These are phyloP conservation scores for Gaeumannomyces tritici DNA, from an alignment of 2,329 filamentous ascomycete genomes.

Conservation along the genomic window DNA sequence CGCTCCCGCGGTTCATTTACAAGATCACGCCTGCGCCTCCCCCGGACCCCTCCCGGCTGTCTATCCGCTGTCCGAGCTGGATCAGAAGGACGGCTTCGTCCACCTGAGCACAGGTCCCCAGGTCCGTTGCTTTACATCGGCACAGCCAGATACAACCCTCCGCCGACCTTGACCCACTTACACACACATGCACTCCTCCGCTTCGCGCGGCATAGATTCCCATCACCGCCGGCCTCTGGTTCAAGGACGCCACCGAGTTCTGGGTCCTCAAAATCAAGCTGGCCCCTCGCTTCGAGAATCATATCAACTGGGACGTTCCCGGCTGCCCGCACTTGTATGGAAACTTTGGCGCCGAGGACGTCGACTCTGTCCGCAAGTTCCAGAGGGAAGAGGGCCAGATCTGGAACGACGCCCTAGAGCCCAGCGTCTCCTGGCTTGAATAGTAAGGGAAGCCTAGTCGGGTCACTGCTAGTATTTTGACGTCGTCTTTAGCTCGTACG, in stretches of 20 bases:
- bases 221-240: slow-evolving; percentile 34
- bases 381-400: slow-evolving; percentile 28
- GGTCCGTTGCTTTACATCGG: slow-evolving; percentile 26
- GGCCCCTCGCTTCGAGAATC: slow-evolving; percentile 7
- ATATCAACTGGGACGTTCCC: slow-evolving; percentile 42
- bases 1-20: slow-evolving; percentile 39
- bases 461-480: not conserved
- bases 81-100: slow-evolving; percentile 50
- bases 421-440: not conserved
- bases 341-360: slow-evolving; percentile 43
- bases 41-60: slow-evolving; percentile 39
- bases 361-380: slow-evolving; percentile 37
- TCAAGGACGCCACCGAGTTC: slow-evolving; percentile 25
- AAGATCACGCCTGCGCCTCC: slow-evolving; percentile 49
- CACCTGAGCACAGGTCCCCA: slow-evolving; percentile 50
- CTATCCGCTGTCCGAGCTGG: slow-evolving; percentile 50
- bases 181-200: not conserved
- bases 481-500: not conserved
- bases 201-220: slow-evolving; percentile 25
- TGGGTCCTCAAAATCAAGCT: slow-evolving; percentile 45
- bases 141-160: no score
- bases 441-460: not conserved
- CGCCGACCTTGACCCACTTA: not conserved
- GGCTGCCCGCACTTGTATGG: slow-evolving; percentile 50
- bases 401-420: slow-evolving; percentile 37